These are phyloP conservation scores for Magnusiomyces paraingens DNA, from an alignment of 1,139 yeast species.

Conservation along the genomic window DNA sequence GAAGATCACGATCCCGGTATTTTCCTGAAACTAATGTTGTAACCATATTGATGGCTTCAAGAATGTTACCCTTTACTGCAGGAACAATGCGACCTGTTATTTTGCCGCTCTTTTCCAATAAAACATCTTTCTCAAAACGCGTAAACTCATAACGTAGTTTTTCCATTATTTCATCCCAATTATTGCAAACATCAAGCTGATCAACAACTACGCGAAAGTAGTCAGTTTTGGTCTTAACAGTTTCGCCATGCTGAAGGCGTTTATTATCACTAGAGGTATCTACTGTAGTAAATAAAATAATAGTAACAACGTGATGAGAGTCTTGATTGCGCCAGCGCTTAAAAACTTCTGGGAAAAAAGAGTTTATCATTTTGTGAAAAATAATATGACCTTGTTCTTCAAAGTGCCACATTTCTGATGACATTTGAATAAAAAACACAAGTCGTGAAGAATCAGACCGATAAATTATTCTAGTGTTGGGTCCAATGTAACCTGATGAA, in stretches of 20 bases:
- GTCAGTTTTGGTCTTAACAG: constrained; percentile 63
- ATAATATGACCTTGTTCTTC: constrained; percentile 93
- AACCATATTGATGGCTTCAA: constrained; percentile 84
- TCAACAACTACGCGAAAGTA: constrained; percentile 93
- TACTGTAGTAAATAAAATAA: constrained; percentile 79
- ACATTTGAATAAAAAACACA: constrained; percentile 77
- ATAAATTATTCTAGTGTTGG: constrained; percentile 71
- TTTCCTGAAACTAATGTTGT: constrained; percentile 73
- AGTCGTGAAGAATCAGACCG: constrained; percentile 87
- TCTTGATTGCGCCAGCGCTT: constrained; percentile 80
- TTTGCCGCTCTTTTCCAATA: constrained; percentile 39
- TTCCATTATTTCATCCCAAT: constrained; percentile 90
- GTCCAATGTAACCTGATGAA: constrained; percentile 57
- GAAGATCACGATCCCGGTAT: constrained; percentile 75
- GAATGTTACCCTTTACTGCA: constrained; percentile 78
- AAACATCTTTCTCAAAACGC: constrained; percentile 68
- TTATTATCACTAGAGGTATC: constrained; percentile 43
- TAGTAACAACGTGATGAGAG: constrained; percentile 86
- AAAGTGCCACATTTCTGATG: constrained; percentile 97
- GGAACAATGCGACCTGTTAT: constrained; percentile 52
- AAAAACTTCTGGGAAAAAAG: constrained; percentile 83
- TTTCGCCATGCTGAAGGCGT: constrained; percentile 52
- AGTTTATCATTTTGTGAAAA: constrained; percentile 87
- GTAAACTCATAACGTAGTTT: constrained; percentile 79
- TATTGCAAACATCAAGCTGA: constrained; percentile 65